These are phyloP conservation scores for Venturia nashicola DNA, from an alignment of 2,329 filamentous ascomycete genomes.

Conservation along the genomic window DNA sequence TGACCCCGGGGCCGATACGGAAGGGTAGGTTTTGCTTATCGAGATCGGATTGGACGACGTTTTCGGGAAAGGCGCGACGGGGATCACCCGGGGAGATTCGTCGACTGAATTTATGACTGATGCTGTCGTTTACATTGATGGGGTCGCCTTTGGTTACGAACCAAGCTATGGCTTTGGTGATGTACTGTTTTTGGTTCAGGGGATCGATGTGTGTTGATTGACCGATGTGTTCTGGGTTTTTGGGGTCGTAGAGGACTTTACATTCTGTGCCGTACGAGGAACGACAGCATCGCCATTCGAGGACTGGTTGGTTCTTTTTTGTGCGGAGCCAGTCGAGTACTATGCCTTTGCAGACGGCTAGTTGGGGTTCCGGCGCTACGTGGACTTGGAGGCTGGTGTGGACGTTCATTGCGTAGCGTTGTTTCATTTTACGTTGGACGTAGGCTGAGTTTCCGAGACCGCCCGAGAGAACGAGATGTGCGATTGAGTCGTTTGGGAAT, in stretches of 20 bases:
- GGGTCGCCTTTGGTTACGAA: constrained; percentile 25
- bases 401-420: constrained; percentile 19
- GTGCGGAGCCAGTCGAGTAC: constrained; percentile 40
- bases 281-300: constrained; percentile 28
- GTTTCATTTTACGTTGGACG: constrained; percentile 23
- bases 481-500: constrained; percentile 18
- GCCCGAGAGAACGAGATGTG: constrained; percentile 29
- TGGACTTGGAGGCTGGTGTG: constrained; percentile 18
- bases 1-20: constrained; percentile 19
- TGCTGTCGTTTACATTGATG: constrained; percentile 21
- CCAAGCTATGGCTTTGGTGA: constrained; percentile 25
- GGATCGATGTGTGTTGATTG: constrained; percentile 17
- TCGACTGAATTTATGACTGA: constrained; percentile 22
- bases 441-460: constrained; percentile 31
- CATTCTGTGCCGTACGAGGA: constrained; percentile 26
- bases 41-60: constrained; percentile 19
- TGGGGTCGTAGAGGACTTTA: constrained; percentile 23
- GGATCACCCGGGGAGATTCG: constrained; percentile 22
- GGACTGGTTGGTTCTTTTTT: constrained; percentile 31
- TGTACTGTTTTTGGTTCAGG: constrained; percentile 23
- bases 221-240: constrained; percentile 20
- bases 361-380: constrained; percentile 37
- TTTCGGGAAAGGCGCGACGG: constrained; percentile 20
- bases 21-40: constrained; percentile 17
- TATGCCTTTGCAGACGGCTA: constrained; percentile 42